phyloP scores from a whole-genome alignment of 495 filamentous ascomycete species.

The Neurospora sp. region DNA sequence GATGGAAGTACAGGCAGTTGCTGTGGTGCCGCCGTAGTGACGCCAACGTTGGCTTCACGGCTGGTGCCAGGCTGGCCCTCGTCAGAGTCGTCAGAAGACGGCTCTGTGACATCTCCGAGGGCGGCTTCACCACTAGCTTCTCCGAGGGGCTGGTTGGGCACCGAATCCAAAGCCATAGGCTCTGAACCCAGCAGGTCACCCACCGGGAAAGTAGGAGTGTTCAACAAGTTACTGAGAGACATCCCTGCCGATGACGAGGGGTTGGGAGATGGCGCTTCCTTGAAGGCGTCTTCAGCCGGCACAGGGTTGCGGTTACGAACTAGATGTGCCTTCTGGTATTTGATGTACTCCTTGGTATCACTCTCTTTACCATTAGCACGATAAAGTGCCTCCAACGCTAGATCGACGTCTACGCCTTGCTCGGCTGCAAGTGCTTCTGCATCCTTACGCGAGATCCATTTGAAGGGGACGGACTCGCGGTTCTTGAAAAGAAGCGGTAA shows the following conservation, averaged over 20 bases:
- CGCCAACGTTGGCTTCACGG: neutral
- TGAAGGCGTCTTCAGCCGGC: constrained; percentile 45
- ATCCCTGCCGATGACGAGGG: neutral
- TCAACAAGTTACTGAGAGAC: constrained; percentile 2
- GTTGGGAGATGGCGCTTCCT: constrained; percentile 8
- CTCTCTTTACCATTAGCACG: constrained; percentile 58
- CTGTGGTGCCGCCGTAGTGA: neutral
- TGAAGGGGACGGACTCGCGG: constrained; percentile 14
- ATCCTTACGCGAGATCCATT: constrained; percentile 30
- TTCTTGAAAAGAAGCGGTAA: constrained; percentile 17
- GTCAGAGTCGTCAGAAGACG: constrained; percentile 15
- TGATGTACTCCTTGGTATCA: constrained; percentile 65
- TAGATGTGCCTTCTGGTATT: constrained; percentile 33
- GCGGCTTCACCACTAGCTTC: constrained; percentile 9
- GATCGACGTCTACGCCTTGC: constrained; percentile 40
- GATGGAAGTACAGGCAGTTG: neutral
- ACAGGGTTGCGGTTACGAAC: constrained; percentile 49
- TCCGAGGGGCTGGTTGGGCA: constrained; percentile 9
- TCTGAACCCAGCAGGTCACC: constrained; percentile 7
- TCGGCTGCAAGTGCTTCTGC: constrained; percentile 14
- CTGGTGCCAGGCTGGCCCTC: constrained; percentile 7
- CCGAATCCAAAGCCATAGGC: constrained; percentile 22
- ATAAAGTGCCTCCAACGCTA: constrained; percentile 71
- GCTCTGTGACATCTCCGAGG: constrained; percentile 10
- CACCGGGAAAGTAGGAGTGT: neutral